phyloP scores from a whole-genome alignment of 495 filamentous ascomycete genomes.

The Annulohypoxylon bovei region DNA sequence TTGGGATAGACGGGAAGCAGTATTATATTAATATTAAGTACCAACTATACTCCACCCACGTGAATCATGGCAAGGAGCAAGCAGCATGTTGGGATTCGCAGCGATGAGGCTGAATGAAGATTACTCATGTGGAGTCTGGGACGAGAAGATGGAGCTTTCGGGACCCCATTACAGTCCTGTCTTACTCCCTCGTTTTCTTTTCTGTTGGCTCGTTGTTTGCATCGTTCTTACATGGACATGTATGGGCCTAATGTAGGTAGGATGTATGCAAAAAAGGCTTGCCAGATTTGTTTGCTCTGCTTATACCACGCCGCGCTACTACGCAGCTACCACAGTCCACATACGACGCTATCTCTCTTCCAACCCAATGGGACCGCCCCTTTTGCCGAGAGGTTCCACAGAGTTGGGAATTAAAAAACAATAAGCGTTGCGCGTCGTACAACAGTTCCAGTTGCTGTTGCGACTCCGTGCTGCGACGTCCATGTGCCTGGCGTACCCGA shows the following conservation, averaged over 20 bases:
- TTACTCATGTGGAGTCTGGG: background rate
- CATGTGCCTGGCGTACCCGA: constrained; percentile 32
- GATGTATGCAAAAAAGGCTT: background rate
- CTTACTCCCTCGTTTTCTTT: background rate
- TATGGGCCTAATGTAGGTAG: background rate
- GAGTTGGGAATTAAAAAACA: constrained; percentile 26
- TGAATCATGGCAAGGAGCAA: background rate
- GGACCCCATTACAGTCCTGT: background rate
- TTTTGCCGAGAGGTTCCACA: constrained; percentile 44
- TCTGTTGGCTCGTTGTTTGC: constrained; percentile 17
- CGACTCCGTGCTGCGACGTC: constrained; percentile 1
- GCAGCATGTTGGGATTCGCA: background rate
- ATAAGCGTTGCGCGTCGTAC: constrained; percentile 17
- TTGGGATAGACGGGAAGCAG: background rate
- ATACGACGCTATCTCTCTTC: constrained; percentile 5
- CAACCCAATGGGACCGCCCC: constrained; percentile 36
- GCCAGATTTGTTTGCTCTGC: background rate
- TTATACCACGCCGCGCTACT: constrained; percentile 13
- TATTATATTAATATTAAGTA: background rate
- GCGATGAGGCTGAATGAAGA: constrained; percentile 9
- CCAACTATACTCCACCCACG: constrained; percentile 3
- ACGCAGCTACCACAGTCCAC: constrained; percentile 20
- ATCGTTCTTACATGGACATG: background rate
- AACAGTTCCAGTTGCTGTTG: constrained; percentile 12
- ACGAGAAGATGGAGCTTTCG: background rate